Evolutionary conservation across 371 early-diverging fungal genomes (phyloP), one percentile per base, ranked within the genome.

Genomic region (Fennellomyces sp.): DNA sequence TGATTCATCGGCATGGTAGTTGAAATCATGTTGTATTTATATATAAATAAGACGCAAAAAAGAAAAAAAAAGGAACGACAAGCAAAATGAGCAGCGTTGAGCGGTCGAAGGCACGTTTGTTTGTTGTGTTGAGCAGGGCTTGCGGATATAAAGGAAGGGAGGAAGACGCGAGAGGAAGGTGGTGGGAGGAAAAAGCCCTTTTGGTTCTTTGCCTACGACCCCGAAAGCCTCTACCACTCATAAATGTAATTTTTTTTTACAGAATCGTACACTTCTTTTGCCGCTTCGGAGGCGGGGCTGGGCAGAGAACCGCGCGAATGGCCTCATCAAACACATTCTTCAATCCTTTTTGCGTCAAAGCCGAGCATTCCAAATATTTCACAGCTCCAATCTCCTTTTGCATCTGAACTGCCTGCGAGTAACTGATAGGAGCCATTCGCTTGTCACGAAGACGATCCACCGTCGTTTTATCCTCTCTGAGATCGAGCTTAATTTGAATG

Each of bases 251-350:
- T 15, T 29, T 15, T 33, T 33, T 36, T 52, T 52, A 52, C 53
- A 52, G 25, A 36, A 52, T 52, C 33, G 35, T 15, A 52, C 53
- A 52, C 26, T 49, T 49, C 81, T 87, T 90, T 45, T 72, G 65
- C 66, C 76, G 77, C 72, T 81, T 88, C 52, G 76, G 73, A 29
- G 80, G 76, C 11, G 61, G 39, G 63, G 78, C 72, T 17, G 80
- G 76, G 3, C 91, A 90, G 55, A 77, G 70, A 52, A 97, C 98
- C 15, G 97, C 97, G 48, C 97, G 88, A 63, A 97, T 97, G 36
- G 97, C 98, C 68, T 95, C 94, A 74, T 99, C 97, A 88, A 98
- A 99, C 58, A 98, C 97, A 67, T 92, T 95, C 86, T 97, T 96
- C 58, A 98, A 81, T 31, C 98, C 98, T 75, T 95, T 96, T 76